phyloP scores from a whole-genome alignment of 2,329 filamentous ascomycete species.

The Colletotrichum lentis region DNA sequence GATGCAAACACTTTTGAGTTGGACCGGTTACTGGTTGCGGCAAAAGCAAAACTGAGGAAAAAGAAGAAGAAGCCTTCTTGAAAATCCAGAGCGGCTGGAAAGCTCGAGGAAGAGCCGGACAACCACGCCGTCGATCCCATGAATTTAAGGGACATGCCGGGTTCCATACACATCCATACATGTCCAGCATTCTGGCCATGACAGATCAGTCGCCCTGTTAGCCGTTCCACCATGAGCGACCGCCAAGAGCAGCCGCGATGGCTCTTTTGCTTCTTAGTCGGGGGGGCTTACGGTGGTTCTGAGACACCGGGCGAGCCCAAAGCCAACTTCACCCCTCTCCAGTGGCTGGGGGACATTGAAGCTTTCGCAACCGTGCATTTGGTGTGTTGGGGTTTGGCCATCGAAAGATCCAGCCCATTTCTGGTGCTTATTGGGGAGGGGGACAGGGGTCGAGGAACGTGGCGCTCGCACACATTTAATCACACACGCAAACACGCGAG shows the following conservation, averaged over 20 bases:
- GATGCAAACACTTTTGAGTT: neutral
- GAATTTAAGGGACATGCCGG: neutral
- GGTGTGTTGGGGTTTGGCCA: neutral
- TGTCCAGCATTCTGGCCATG: constrained; percentile 1
- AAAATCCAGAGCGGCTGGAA: neutral
- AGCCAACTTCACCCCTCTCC: neutral
- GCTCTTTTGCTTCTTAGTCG: constrained; percentile 8
- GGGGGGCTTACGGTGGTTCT: constrained; percentile 1
- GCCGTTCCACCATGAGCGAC: constrained; percentile 1
- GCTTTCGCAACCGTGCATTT: neutral
- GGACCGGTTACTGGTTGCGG: neutral
- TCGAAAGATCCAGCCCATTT: neutral
- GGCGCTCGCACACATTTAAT: constrained; percentile 3
- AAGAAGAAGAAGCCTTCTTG: neutral
- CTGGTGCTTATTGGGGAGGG: constrained; percentile 10
- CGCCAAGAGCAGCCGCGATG: neutral
- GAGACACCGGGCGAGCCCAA: constrained; percentile 16
- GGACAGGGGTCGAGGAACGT: constrained; percentile 12
- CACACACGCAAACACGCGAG: constrained; percentile 6
- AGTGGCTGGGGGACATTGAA: constrained; percentile 9
- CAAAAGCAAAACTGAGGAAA: neutral
- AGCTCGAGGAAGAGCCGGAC: neutral
- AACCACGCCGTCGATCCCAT: neutral
- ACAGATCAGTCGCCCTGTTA: neutral
- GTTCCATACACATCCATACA: neutral